Conservation (phyloP, 1,139 yeast species). For the Lipomyces yarrowii region DNA sequence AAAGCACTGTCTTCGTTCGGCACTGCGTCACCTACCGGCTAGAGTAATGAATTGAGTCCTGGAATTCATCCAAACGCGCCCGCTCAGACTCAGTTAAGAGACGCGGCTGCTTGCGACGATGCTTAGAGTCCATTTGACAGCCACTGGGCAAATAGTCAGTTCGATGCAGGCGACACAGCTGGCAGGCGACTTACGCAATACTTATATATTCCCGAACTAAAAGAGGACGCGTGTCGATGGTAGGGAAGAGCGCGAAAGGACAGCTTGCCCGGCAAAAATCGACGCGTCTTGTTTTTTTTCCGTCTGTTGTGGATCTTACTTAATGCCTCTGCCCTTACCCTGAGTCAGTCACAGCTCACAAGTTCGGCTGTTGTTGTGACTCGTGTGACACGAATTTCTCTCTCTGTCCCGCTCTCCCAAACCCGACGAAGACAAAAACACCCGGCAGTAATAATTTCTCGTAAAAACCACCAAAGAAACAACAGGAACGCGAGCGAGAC, state of each 20-base stretch:
- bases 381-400: background rate
- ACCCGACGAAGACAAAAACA: background rate
- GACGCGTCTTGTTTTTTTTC: background rate
- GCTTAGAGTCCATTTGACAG: slow-evolving; percentile 21
- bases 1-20: background rate
- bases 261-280: background rate
- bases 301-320: background rate
- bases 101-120: slow-evolving; percentile 46
- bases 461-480: background rate
- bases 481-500: background rate
- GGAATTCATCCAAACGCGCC: slow-evolving; percentile 85
- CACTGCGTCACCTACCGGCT: slow-evolving; percentile 54
- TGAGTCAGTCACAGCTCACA: background rate
- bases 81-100: slow-evolving; percentile 82
- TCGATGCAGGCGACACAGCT: background rate
- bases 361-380: too few relatives aligned
- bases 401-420: background rate
- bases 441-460: background rate
- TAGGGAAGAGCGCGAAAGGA: background rate
- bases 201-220: background rate
- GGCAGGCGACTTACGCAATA: background rate
- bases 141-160: background rate
- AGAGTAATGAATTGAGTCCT: slow-evolving; percentile 92
- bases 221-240: background rate
- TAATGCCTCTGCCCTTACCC: background rate